Percentiles rank a stretch among this genome's conserved stretches.
phyloP scores from a whole-genome alignment of 495 filamentous ascomycete genomes.

The Penicillium arizonense region DNA sequence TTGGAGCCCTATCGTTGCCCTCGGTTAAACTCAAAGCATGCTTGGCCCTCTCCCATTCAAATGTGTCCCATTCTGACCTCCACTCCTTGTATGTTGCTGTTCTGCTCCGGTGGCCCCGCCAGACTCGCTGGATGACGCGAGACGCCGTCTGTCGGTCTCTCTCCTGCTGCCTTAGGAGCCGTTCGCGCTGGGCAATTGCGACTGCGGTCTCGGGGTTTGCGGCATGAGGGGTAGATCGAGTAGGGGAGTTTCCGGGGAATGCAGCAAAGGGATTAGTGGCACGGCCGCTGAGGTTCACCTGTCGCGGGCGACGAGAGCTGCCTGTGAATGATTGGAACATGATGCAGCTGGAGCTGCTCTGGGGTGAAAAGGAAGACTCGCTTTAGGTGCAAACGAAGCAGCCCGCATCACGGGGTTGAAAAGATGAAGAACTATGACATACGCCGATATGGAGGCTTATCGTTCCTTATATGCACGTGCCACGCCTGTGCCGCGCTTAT shows the following conservation, averaged over 20 bases:
- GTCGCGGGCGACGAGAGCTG: conserved; percentile 75
- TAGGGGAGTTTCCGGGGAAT: conserved; percentile 32
- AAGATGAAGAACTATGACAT: conserved; percentile 32
- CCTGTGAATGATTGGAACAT: conserved; percentile 96
- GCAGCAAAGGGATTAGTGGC: conserved; percentile 72
- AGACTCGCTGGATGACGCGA: conserved; percentile 72
- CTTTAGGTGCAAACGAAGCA: conserved; percentile 17
- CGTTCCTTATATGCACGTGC: conserved; percentile 15
- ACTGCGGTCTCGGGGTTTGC: conserved; percentile 71
- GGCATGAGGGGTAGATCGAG: conserved; percentile 39
- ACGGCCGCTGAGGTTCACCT: conserved; percentile 92
- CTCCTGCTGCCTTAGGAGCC: conserved; percentile 75
- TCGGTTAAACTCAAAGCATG: conserved; percentile 12
- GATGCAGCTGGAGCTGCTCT: conserved; percentile 15
- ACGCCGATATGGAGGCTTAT: conserved; percentile 28
- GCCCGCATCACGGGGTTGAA: conserved; percentile 26
- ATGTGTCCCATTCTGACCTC: conserved; percentile 67
- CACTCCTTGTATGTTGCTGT: conserved; percentile 54
- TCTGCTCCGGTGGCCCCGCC: conserved; percentile 75
- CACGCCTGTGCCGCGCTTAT: conserved; percentile 4
- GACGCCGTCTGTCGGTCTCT: conserved; percentile 74
- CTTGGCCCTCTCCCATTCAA: conserved; percentile 26
- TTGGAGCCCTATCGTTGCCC: neutral
- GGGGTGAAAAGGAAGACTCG: conserved; percentile 6
- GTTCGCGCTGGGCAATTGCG: conserved; percentile 81